phyloP scores from a whole-genome alignment of 345 rosid genomes.

The Leavenworthia alabamica region DNA sequence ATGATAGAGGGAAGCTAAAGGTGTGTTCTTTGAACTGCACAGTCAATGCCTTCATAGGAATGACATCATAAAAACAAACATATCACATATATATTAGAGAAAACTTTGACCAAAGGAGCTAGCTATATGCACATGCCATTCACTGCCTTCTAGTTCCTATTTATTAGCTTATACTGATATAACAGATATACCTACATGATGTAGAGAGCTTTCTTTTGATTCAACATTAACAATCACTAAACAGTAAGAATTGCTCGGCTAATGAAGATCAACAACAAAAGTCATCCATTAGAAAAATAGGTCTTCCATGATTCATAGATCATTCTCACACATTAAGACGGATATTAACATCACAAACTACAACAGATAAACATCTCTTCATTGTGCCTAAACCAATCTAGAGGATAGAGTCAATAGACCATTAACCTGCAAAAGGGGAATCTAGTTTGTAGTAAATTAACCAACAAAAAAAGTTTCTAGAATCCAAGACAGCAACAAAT shows the following conservation, averaged over 20 bases:
- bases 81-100: not conserved
- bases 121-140: not conserved
- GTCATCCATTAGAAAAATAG: not conserved
- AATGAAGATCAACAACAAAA: not conserved
- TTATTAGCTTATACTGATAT: not conserved
- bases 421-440: not conserved
- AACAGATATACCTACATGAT: not conserved
- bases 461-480: not conserved
- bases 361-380: conserved; percentile 7
- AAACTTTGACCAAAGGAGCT: not conserved
- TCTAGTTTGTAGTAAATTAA: not conserved
- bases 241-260: not conserved
- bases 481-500: not conserved
- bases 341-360: conserved; percentile 4
- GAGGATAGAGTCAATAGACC: not conserved
- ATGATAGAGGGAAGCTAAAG: not conserved
- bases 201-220: conserved; percentile 5
- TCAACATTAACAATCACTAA: conserved; percentile 9
- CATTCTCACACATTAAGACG: not conserved
- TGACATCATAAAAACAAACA: not conserved
- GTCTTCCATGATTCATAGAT: not conserved
- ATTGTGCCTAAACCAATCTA: not conserved
- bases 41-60: not conserved
- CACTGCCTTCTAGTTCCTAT: not conserved
- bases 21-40: not conserved